Base-by-base conservation (phyloP, 495 filamentous ascomycete species). In the Xylaria scruposa region DNA sequence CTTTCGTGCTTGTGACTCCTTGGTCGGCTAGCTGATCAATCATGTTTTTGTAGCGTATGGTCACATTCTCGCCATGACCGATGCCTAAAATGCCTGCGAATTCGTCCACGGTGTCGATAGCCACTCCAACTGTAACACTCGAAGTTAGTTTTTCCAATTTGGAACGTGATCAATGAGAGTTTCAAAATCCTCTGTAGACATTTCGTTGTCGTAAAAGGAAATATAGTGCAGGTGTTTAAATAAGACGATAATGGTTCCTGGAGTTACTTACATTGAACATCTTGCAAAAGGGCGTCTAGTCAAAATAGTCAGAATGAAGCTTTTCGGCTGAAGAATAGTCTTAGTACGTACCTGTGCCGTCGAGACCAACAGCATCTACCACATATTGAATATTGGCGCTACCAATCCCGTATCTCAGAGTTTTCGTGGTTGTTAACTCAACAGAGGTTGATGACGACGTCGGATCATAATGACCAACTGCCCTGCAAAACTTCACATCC, bases 51-150 rank as follows among this genome's bases (percentile, higher is more conserved):
- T 86, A 86, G 5, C 63, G 71, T 1, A 80, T 85, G 0, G 81
- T 83, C 10, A 82, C 68, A 26, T 80, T 83, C 7, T 78, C 24
- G 38, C 84, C 84, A 58, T 84, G 82, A 29, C 84, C 84, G 44
- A 86, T 84, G 8, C 84, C 84, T 2, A 86, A 63, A 33, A 85
- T 86, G 4, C 84, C 84, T 5, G 83, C 78, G 49, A 84, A 85
- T 36, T 82, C 79, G 38, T 86, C 82, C 33, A 74, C 73, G 13
- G 79, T 80, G 26, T 75, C 59, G 17, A 71, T 75, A 17, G 83
- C 84, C 6, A 85, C 82, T 66, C 84, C 84, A 53, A 86, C 36
- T 38, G 36, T 6, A 38, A 8, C 6, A 38, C 5, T 38, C 36
- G 36, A 1, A 0, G 36, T 38, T 8, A 38, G 36, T 38, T 38